Evolutionary conservation across 1,284 basidiomycete genomes (phyloP).

Genomic region (Volvariella surrecta): DNA sequence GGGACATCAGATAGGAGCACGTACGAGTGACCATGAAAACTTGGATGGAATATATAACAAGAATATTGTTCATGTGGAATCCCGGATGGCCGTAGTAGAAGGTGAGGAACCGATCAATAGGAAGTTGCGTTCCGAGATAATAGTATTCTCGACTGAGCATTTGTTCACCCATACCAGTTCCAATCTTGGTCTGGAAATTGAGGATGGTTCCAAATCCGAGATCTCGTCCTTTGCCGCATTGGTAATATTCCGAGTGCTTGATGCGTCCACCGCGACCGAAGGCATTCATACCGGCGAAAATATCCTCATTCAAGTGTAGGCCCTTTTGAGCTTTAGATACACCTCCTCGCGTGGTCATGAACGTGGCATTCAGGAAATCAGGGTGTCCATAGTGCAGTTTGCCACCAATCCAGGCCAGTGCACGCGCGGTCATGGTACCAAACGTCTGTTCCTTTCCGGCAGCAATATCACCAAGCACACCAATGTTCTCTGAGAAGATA

Average conservation of each 20-base stretch:
- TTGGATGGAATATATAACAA: constrained; percentile 93
- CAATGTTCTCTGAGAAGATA: constrained; percentile 99
- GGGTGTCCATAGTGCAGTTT: constrained; percentile 99
- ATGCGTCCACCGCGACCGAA: constrained; percentile 95
- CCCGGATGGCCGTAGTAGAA: constrained; percentile 99
- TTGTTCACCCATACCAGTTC: constrained; percentile 99
- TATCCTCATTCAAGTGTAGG: constrained; percentile 97
- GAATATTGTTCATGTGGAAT: constrained; percentile 99
- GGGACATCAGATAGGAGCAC: constrained; percentile 22
- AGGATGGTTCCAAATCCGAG: constrained; percentile 98
- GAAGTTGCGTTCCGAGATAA: constrained; percentile 97
- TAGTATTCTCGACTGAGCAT: constrained; percentile 99
- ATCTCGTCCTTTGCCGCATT: constrained; percentile 98
- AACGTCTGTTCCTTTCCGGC: constrained; percentile 99
- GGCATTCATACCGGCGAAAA: constrained; percentile 98
- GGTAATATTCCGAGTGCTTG: constrained; percentile 99
- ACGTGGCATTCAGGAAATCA: constrained; percentile 97
- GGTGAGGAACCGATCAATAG: constrained; percentile 96
- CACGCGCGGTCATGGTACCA: constrained; percentile 92
- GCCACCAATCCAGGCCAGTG: constrained; percentile 95
- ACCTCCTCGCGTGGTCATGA: constrained; percentile 98
- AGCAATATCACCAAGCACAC: constrained; percentile 96
- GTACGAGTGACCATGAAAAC: constrained; percentile 80
- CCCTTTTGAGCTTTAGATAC: constrained; percentile 99
- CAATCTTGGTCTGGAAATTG: constrained; percentile 99